Percentiles rank a stretch among this genome's conserved stretches.
Evolutionary conservation across 2,329 filamentous ascomycete genomes (phyloP).

Genomic region (Aspergillus amoenus): DNA sequence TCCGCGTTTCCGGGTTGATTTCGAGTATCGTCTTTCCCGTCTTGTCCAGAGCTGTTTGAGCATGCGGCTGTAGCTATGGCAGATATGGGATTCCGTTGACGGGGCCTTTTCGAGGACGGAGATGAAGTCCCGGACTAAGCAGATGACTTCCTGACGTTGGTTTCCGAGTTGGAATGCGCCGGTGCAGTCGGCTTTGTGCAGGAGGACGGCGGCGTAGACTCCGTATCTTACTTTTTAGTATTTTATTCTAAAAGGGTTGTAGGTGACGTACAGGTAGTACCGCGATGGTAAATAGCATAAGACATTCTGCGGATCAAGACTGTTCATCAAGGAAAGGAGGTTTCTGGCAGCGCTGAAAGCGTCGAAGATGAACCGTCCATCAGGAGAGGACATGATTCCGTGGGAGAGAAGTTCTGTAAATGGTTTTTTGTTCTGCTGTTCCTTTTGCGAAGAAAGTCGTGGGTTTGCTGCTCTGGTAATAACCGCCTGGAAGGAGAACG

Average conservation of each 20-base stretch:
- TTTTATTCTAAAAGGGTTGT: too few species aligned
- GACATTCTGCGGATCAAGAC: background rate
- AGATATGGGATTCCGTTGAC: background rate
- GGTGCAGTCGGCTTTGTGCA: background rate
- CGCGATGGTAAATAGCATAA: background rate
- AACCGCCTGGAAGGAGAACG: background rate
- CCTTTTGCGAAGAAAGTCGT: background rate
- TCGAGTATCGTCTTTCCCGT: background rate
- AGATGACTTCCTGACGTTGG: background rate
- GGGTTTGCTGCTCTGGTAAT: background rate
- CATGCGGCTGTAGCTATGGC: background rate
- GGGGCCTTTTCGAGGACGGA: background rate
- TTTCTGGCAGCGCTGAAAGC: background rate
- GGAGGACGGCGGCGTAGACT: background rate
- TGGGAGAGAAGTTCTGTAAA: background rate
- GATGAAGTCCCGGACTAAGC: background rate
- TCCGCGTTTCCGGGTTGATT: background rate
- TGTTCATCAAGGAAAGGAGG: background rate
- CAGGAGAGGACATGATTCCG: background rate
- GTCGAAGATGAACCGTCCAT: background rate
- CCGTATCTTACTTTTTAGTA: background rate
- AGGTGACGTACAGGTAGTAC: background rate
- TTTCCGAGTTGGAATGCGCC: background rate
- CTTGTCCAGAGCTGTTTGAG: background rate
- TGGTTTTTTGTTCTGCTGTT: background rate